Percentiles rank a stretch among this genome's conserved stretches.
Evolutionary conservation across 2,329 filamentous ascomycete species (phyloP).

Genomic region (Calonectria henricotiae): DNA sequence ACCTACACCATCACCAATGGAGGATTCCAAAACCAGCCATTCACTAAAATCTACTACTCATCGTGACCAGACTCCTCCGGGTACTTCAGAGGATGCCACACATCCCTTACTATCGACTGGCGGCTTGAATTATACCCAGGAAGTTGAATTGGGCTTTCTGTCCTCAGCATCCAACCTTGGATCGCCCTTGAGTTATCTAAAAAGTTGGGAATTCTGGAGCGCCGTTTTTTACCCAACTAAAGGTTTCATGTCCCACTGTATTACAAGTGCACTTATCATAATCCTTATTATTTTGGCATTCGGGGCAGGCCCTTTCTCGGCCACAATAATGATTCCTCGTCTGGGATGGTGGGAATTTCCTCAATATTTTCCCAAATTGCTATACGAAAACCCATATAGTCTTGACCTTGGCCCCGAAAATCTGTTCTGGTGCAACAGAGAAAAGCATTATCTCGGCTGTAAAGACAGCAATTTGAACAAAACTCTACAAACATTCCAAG

Average conservation of each 20-base stretch:
- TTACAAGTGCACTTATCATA: not conserved
- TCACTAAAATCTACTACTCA: not conserved
- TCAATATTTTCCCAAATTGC: not conserved
- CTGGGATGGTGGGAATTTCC: conserved; percentile 22
- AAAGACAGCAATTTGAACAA: not conserved
- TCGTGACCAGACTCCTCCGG: not conserved
- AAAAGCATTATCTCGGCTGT: not conserved
- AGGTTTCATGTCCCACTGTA: not conserved
- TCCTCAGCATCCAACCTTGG: conserved; percentile 28
- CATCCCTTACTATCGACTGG: not conserved
- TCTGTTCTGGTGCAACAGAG: not conserved
- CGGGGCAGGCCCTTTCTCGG: conserved; percentile 27
- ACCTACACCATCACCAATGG: not conserved
- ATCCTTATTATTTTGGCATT: conserved; percentile 10
- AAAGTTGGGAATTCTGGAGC: conserved; percentile 30
- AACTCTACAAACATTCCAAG: not conserved
- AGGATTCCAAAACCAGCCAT: not conserved
- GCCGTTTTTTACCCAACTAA: not conserved
- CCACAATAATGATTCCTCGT: conserved; percentile 37
- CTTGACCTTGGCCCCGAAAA: not conserved
- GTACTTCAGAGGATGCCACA: not conserved
- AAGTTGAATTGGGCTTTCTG: conserved; percentile 23
- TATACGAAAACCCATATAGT: not conserved
- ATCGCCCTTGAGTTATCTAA: conserved; percentile 22
- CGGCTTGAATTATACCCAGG: too few relatives aligned